phyloP scores from a whole-genome alignment of 805 yeast species.

The Yarrowia hollandica region DNA sequence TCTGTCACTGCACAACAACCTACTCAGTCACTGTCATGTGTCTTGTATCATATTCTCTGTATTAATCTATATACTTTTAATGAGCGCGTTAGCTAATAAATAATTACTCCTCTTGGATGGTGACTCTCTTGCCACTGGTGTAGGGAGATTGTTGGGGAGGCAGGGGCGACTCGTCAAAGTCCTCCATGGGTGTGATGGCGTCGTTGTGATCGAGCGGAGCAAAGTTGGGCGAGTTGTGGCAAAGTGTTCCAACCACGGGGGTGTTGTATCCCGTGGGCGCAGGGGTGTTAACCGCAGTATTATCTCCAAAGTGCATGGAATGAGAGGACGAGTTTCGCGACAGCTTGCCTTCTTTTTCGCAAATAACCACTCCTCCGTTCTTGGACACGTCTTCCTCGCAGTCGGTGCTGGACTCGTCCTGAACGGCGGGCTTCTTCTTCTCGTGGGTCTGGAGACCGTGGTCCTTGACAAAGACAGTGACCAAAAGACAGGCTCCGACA shows the following conservation, averaged over 20 bases:
- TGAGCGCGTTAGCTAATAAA: constrained; percentile 12
- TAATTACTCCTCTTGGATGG: constrained; percentile 15
- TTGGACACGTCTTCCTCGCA: neutral
- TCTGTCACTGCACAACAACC: no score
- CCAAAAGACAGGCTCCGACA: constrained; percentile 29
- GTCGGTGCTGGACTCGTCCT: neutral
- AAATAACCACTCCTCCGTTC: neutral
- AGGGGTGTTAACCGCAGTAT: constrained; percentile 25
- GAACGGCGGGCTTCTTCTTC: neutral
- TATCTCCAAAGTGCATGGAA: constrained; percentile 1
- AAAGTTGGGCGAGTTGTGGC: constrained; percentile 17
- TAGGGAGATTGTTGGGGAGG: constrained; percentile 2
- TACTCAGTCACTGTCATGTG: no score
- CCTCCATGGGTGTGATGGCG: neutral
- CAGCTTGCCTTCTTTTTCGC: constrained; percentile 8
- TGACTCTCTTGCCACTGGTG: neutral
- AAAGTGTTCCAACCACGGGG: constrained; percentile 18
- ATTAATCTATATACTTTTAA: neutral
- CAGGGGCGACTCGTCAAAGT: neutral
- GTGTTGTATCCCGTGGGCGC: constrained; percentile 21
- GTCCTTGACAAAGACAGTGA: constrained; percentile 33
- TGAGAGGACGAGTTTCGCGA: neutral
- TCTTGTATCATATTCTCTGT: neutral
- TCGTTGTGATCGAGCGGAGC: neutral
- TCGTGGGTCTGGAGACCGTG: constrained; percentile 27